A percentile compares a stretch with the other conserved stretches of the same genome.
Evolutionary conservation across 139 green algal genomes (phyloP).

Genomic region (Raphidocelis subcapitata): DNA sequence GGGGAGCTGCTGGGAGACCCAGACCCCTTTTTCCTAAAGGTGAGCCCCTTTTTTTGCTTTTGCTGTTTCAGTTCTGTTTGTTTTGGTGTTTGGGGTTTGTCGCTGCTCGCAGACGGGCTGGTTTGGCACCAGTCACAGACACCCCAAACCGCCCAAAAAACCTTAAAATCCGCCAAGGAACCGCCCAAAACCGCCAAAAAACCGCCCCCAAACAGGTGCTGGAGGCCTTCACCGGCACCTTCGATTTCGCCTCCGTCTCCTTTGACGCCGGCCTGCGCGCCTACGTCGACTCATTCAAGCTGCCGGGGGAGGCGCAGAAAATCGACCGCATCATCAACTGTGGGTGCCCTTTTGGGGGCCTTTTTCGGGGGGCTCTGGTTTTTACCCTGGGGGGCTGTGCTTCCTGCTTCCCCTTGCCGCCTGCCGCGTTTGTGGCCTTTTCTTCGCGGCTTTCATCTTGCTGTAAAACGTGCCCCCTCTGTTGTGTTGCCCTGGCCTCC

Average conservation of each 20-base stretch:
- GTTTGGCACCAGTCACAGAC: too few relatives aligned
- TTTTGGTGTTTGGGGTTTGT: neutral
- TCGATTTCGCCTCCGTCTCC: conserved; percentile 78
- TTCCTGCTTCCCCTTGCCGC: too few relatives aligned
- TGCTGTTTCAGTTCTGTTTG: neutral
- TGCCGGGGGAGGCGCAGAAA: conserved; percentile 98
- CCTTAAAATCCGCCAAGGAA: too few relatives aligned
- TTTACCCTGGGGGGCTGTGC: too few relatives aligned
- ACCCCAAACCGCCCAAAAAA: too few relatives aligned
- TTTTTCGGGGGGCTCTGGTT: too few relatives aligned
- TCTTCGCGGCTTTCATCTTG: too few relatives aligned
- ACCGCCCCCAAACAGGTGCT: conserved; percentile 76
- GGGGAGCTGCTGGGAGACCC: conserved; percentile 93
- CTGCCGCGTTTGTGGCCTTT: too few relatives aligned
- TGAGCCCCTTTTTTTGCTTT: neutral
- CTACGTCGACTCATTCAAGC: conserved; percentile 71
- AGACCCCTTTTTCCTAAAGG: conserved; percentile 77
- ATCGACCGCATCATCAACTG: conserved; percentile 95
- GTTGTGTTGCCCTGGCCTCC: too few relatives aligned
- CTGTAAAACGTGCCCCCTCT: too few relatives aligned
- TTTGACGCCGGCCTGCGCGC: conserved; percentile 92
- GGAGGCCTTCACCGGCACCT: conserved; percentile 88
- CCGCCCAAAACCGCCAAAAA: too few relatives aligned
- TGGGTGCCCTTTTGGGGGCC: neutral
- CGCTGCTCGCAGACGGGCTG: too few relatives aligned